These are phyloP conservation scores for Cryptosporidium meleagridis DNA, from an alignment of 169 alveolate genomes.

Conservation along the genomic window DNA sequence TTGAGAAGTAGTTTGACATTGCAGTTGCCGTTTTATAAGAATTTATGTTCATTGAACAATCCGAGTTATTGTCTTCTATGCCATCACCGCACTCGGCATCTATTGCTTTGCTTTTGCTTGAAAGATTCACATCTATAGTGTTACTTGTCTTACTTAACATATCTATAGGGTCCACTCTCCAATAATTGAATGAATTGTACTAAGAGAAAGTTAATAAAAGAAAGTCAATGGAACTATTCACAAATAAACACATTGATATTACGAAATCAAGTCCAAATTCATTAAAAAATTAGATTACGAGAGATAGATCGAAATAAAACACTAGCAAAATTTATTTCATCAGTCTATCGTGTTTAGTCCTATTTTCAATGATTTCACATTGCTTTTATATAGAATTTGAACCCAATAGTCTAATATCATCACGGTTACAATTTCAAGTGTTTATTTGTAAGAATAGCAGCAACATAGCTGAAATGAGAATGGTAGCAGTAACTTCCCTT, in stretches of 20 bases:
- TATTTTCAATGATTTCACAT: not conserved
- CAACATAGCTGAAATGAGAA: conserved; percentile 7
- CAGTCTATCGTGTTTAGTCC: conserved; percentile 58
- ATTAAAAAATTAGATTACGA: conserved; percentile 27
- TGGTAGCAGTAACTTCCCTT: not conserved
- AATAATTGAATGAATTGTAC: conserved; percentile 68
- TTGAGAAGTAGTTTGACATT: conserved; percentile 47
- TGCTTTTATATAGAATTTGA: conserved; percentile 11
- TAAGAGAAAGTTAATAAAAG: conserved; percentile 17
- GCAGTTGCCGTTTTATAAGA: conserved; percentile 48
- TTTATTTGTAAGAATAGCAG: conserved; percentile 14
- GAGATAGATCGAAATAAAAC: conserved; percentile 38
- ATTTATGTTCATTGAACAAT: conserved; percentile 14
- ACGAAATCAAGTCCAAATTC: conserved; percentile 21
- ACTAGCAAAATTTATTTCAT: conserved; percentile 28
- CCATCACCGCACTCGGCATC: not conserved
- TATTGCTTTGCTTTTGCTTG: not conserved
- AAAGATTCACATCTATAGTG: not conserved
- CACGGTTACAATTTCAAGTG: not conserved
- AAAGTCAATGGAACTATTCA: not conserved
- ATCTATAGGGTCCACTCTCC: conserved; percentile 62
- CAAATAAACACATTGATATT: conserved; percentile 5
- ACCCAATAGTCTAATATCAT: conserved; percentile 32
- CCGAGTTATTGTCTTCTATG: conserved; percentile 38
- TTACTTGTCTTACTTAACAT: conserved; percentile 3